Conservation (phyloP, 805 yeast species). For the Yarrowia sp. region DNA sequence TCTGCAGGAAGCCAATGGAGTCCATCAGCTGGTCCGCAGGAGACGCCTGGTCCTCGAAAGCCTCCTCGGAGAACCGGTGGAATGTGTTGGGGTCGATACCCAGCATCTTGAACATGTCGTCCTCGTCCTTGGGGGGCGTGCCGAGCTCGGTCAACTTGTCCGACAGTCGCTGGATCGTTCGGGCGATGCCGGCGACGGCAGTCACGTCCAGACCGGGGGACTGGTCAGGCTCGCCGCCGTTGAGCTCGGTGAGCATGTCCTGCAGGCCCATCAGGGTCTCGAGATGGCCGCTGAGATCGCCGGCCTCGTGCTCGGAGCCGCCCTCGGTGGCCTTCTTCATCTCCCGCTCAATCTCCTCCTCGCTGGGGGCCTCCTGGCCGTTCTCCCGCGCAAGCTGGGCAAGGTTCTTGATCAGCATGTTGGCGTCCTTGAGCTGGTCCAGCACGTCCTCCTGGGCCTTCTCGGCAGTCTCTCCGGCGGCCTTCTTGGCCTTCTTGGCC, state of each 20-base stretch:
- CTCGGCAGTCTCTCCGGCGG: constrained; percentile 27
- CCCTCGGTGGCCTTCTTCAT: constrained; percentile 1
- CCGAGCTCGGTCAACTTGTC: constrained; percentile 27
- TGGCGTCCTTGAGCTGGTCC: constrained; percentile 23
- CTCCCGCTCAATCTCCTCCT: constrained; percentile 1
- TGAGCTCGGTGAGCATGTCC: constrained; percentile 17
- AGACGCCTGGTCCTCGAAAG: constrained; percentile 21
- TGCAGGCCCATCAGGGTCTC: constrained; percentile 15
- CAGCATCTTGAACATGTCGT: constrained; percentile 25
- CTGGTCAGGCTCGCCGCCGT: not conserved
- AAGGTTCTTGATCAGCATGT: not conserved
- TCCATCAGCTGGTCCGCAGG: constrained; percentile 24
- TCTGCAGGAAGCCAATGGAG: constrained; percentile 21
- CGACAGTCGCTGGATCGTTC: constrained; percentile 11
- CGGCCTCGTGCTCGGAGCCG: not conserved
- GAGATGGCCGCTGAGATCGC: not conserved
- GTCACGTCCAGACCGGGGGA: constrained; percentile 11
- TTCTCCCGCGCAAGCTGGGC: constrained; percentile 3
- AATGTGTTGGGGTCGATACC: constrained; percentile 23
- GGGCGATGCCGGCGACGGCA: constrained; percentile 1
- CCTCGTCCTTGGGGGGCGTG: constrained; percentile 22
- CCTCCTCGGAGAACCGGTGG: constrained; percentile 23
- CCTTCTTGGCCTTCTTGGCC: constrained; percentile 36
- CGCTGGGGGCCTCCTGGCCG: constrained; percentile 2
- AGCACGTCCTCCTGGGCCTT: constrained; percentile 10